Percentiles rank a stretch among this genome's conserved stretches.
Evolutionary conservation across 2,329 filamentous ascomycete genomes (phyloP).

Genomic region (Teratosphaeria epicoccoides): DNA sequence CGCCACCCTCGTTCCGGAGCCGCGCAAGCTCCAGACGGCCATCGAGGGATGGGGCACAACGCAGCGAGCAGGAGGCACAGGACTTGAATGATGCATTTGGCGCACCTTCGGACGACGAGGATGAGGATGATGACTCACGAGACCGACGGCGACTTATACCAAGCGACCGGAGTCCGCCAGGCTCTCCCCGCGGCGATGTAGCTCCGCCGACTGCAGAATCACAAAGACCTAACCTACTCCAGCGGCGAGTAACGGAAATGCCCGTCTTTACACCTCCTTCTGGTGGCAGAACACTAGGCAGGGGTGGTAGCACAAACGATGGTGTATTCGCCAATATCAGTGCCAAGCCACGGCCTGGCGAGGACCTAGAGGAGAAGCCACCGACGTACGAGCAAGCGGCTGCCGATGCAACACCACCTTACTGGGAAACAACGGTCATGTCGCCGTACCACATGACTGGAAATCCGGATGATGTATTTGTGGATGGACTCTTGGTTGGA

Average conservation of each 20-base stretch:
- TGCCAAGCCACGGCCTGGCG: conserved; percentile 74
- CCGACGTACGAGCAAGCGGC: conserved; percentile 99
- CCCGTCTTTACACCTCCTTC: conserved; percentile 38
- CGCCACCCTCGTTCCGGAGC: conserved; percentile 76
- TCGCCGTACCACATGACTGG: conserved; percentile 82
- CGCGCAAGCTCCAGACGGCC: conserved; percentile 59
- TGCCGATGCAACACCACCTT: conserved; percentile 87
- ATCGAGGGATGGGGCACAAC: conserved; percentile 40
- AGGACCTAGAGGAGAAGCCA: conserved; percentile 80
- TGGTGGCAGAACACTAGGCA: conserved; percentile 51
- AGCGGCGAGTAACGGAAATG: conserved; percentile 35
- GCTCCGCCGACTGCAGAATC: neutral
- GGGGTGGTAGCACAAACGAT: conserved; percentile 65
- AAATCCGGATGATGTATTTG: conserved; percentile 85
- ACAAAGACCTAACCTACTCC: conserved; percentile 5
- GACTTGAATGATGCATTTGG: conserved; percentile 92
- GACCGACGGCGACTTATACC: conserved; percentile 81
- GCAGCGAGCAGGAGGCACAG: conserved; percentile 54
- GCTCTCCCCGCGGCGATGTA: neutral
- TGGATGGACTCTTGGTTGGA: conserved; percentile 88
- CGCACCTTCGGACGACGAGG: conserved; percentile 51
- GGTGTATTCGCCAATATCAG: conserved; percentile 93
- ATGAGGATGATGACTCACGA: conserved; percentile 59
- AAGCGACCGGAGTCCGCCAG: conserved; percentile 36
- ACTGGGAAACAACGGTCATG: conserved; percentile 98